Evolutionary conservation across 2,329 filamentous ascomycete genomes (phyloP), one percentile per base, ranked within the genome.

Genomic region (Colletotrichum filicis): DNA sequence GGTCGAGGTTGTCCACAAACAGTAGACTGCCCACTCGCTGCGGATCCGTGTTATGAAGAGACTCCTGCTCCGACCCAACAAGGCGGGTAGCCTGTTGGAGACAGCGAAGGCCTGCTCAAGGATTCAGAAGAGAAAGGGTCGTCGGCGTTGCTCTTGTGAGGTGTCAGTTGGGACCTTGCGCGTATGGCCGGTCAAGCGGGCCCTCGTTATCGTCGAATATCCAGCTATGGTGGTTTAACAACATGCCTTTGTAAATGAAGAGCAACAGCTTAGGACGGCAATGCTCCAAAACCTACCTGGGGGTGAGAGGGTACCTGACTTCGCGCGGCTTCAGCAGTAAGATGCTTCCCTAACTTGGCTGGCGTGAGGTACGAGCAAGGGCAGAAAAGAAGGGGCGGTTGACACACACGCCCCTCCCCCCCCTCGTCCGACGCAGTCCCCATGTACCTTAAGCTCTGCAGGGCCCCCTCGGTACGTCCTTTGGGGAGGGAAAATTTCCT

Each of bases 361-460:
- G 37, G 61, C 28, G 61, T 53, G 16, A 63, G 19, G 61, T 30
- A 63, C 57, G n/a, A 42, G 32, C 35, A 35, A 35, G 19, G 19
- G 56, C 28, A 46, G 59, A n/a, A 46, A 24, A 52, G 24, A 64
- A 37, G 61, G n/a, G 30, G n/a, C 7, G 26, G 61, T 35, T 55
- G 8, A 5, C 46, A 57, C 24, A 28, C 62, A 53, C 37, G 32
- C 32, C 32, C 32, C 32, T 35, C 61, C n/a, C 61, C 60, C 32
- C 53, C 52, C 62, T 24, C 32, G 52, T 46, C 52, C 32, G 53
- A 28, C 26, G 53, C 22, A 42, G 62, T 65, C 49, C 24, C 68
- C 67, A 61, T 56, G 30, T 61, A 70, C 70, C 11, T 35, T 5
- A 35, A 11, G 66, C 70, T 66, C 70, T 73, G 66, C 70, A 61